Percentiles rank a stretch among this genome's conserved stretches.
Conservation (phyloP, 306 rosid genomes). For the Potentilla sterilis region DNA sequence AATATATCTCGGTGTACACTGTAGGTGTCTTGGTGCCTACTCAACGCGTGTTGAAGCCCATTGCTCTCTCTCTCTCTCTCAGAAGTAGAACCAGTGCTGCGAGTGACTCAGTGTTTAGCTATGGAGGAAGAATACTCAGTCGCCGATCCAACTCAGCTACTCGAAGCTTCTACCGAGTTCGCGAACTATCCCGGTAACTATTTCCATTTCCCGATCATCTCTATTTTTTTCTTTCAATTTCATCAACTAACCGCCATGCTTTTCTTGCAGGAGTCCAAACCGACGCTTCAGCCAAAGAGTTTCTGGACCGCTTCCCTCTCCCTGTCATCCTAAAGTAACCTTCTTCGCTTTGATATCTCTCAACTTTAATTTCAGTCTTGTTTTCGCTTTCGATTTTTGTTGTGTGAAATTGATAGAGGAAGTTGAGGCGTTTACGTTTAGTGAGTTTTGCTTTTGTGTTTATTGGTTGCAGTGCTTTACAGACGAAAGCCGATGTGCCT, state of each 20-base stretch:
- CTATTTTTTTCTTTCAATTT: neutral
- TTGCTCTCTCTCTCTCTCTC: neutral
- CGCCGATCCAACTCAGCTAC: conserved; percentile 59
- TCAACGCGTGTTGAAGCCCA: neutral
- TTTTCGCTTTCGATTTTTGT: neutral
- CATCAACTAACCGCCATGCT: neutral
- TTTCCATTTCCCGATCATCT: neutral
- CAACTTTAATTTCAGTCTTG: neutral
- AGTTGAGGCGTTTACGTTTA: neutral
- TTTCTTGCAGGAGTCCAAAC: conserved; percentile 52
- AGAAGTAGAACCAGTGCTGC: neutral
- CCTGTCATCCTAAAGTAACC: conserved; percentile 58
- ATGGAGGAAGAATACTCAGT: conserved; percentile 49
- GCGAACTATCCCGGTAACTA: conserved; percentile 57
- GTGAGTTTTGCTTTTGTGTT: neutral
- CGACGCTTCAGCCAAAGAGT: conserved; percentile 61
- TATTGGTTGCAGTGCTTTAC: conserved; percentile 62
- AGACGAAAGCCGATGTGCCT: conserved; percentile 66
- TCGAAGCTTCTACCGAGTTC: conserved; percentile 68
- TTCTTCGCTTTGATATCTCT: neutral
- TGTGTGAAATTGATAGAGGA: neutral
- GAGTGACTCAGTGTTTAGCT: neutral
- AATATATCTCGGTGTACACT: neutral
- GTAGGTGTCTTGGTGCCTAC: conserved; percentile 7
- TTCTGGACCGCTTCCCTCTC: conserved; percentile 78